These are phyloP conservation scores for Gentiana macrophylla DNA, from an alignment of 257 asterid genomes.

Conservation along the genomic window DNA sequence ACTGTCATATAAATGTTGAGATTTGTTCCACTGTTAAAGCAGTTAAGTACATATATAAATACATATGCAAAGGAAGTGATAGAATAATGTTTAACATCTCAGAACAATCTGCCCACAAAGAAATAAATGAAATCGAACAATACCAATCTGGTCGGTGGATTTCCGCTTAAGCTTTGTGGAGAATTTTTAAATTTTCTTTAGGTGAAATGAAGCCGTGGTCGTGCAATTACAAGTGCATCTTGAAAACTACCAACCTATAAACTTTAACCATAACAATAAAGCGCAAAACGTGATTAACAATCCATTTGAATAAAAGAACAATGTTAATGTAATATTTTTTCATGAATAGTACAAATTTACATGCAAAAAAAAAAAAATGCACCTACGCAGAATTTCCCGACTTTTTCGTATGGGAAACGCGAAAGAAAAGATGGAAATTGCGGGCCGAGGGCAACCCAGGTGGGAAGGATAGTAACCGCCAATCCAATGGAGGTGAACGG, in stretches of 20 bases:
- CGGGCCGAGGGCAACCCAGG: too few species aligned
- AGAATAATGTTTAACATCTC: background rate
- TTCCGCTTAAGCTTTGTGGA: background rate
- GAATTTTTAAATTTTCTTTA: background rate
- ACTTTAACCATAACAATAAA: background rate
- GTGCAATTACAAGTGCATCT: background rate
- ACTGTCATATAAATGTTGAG: too few species aligned
- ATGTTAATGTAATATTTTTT: background rate
- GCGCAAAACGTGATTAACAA: background rate
- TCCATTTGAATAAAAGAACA: background rate
- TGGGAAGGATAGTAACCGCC: too few species aligned
- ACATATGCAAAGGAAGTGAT: conserved; percentile 1
- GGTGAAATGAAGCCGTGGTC: background rate
- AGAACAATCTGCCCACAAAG: too few species aligned
- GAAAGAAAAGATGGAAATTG: too few species aligned
- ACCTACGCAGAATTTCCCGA: background rate
- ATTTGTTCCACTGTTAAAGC: background rate
- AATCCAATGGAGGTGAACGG: too few species aligned
- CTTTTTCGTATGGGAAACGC: too few species aligned
- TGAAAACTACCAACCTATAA: background rate
- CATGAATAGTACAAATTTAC: background rate
- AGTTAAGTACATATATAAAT: conserved; percentile 2
- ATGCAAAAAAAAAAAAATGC: background rate
- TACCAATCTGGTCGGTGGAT: background rate
- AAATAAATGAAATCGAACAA: background rate